Base-by-base conservation (phyloP, 2,329 filamentous ascomycete genomes). In the Colletotrichum theobromicola region DNA sequence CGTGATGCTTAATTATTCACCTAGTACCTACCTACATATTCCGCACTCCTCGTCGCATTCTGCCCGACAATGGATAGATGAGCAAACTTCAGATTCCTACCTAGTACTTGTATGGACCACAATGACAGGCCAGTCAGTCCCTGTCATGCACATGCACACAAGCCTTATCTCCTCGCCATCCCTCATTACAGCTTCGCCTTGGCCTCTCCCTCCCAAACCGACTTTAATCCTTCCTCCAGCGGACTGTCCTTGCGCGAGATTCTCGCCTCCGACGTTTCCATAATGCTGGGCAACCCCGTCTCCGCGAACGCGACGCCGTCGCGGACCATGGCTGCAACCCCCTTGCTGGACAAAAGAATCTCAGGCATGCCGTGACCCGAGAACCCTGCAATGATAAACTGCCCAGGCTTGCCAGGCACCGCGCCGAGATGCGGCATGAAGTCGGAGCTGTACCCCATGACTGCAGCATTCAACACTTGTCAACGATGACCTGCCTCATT, bases 311-410 rank as follows among this genome's bases (percentile, higher is more conserved):
- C 61, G 1, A 60, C 42, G 2, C 76, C 80, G 1, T 81, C 75
- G 5, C 78, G 32, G 0, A 87, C 75, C 85, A 89, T 88, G 26
- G 79, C 73, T 2, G 82, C 84, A 12, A 88, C 57, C 0, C 82
- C 86, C 74, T 85, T 84, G 8, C 82, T 83, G 7, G 82, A 79
- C 0, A 87, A 79, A 18, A 85, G 85, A 24, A 88, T 84, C 42
- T 86, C 77, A 0, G 86, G 84, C 87, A 90, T 90, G 0, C 88
- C 88, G 70, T 89, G 87, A 0, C 88, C 88, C 34, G 84, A 86
- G 73, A 89, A 90, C 1, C 88, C 88, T 0, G 85, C 87, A 26
- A 87, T 79, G 21, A 90, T 80, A 58, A 83, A 87, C 75, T 87
- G 83, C 9, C 82, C 82, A 3, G 80, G 70, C 64, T 81, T 82